Evolutionary conservation across 768 basidiomycete species (phyloP).

Genomic region (Termitomyces sp.): DNA sequence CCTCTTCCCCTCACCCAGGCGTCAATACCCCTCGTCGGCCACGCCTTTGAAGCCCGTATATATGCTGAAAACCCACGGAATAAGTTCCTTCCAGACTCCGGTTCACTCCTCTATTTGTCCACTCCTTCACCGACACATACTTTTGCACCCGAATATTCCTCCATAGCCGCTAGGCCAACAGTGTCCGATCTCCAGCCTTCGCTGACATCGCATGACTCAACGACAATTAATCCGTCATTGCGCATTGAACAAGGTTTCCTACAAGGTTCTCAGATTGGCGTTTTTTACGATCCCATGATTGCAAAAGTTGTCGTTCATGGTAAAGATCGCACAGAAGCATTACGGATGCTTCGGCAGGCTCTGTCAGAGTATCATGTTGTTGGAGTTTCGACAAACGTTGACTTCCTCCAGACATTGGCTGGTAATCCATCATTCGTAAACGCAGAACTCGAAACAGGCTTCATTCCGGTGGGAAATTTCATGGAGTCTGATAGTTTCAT

Average conservation of each 20-base stretch:
- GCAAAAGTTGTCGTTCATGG: constrained; percentile 91
- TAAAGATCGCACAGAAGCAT: constrained; percentile 76
- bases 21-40: constrained; percentile 82
- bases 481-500: neutral
- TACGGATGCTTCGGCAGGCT: constrained; percentile 76
- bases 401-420: constrained; percentile 79
- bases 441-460: constrained; percentile 87
- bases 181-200: constrained; percentile 29
- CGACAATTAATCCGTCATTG: constrained; percentile 52
- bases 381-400: constrained; percentile 88
- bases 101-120: constrained; percentile 74
- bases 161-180: constrained; percentile 21
- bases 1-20: constrained; percentile 75
- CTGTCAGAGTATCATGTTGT: constrained; percentile 89
- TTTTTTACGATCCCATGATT: constrained; percentile 92
- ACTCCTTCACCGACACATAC: constrained; percentile 71
- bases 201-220: constrained; percentile 25
- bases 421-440: constrained; percentile 73
- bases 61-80: constrained; percentile 95
- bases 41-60: constrained; percentile 93
- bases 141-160: constrained; percentile 52
- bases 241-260: constrained; percentile 90
- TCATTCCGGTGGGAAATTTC: constrained; percentile 61
- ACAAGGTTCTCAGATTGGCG: constrained; percentile 76
- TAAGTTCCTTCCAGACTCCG: constrained; percentile 91